Evolutionary conservation across 768 basidiomycete species (phyloP).

Genomic region (Asterophora lycoperdoides): DNA sequence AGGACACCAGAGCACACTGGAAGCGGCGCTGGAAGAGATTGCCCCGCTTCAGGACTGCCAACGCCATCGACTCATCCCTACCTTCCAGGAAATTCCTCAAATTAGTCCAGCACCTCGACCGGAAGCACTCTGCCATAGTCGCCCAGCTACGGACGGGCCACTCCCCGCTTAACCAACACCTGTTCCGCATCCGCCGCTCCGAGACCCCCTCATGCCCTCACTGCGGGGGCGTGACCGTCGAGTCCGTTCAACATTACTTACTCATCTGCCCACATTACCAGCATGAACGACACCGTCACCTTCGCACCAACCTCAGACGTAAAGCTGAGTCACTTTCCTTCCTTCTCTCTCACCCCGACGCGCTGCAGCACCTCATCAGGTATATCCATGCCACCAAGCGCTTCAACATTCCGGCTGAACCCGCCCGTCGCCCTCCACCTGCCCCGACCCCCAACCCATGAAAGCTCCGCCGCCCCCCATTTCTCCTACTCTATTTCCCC

Average conservation of each 20-base stretch:
- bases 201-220: conserved; percentile 17
- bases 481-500: no score
- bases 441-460: no score
- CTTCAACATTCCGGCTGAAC: neutral
- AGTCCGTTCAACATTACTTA: conserved; percentile 5
- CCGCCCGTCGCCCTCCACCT: neutral
- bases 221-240: conserved; percentile 9
- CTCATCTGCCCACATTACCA: conserved; percentile 9
- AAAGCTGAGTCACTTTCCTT: conserved; percentile 10
- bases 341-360: neutral
- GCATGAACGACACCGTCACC: neutral
- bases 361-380: conserved; percentile 3
- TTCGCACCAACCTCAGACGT: neutral
- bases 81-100: conserved; percentile 10
- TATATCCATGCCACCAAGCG: conserved; percentile 7
- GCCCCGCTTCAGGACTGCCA: neutral
- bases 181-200: conserved; percentile 17
- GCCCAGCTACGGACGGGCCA: conserved; percentile 31
- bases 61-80: conserved; percentile 7
- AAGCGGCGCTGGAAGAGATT: conserved; percentile 10
- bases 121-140: conserved; percentile 16
- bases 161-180: conserved; percentile 25
- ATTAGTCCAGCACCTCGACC: neutral
- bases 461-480: no score
- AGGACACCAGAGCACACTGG: conserved; percentile 1